Base-by-base conservation (phyloP, 2,329 filamentous ascomycete genomes). In the Mycosphaerella sp. region DNA sequence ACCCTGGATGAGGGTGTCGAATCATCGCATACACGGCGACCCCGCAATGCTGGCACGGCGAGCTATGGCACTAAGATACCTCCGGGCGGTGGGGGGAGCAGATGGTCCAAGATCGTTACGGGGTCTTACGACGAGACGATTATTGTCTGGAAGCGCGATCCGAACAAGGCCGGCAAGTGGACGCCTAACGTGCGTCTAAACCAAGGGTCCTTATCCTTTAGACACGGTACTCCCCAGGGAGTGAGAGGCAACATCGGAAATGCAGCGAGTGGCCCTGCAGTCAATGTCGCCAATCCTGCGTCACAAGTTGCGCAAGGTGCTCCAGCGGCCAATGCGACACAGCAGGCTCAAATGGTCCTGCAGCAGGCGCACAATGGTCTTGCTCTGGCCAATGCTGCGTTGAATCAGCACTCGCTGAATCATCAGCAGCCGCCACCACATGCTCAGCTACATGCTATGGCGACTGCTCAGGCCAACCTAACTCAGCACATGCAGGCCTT, bases 121-220 rank as follows among this genome's bases (percentile, higher is more conserved):
- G 93, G 93, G 2, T 95, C 90, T 0, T 98, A 98, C 63, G 93
- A 98, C 63, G 89, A 95, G 73, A 91, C 84, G 9, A 89, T 98
- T 62, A 91, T 96, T 61, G 88, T 98, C 53, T 98, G 93, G 93
- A 86, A 87, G 62, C 59, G 62, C 17, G 87, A 95, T 60, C 49
- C 54, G 11, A 87, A 95, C 60, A 59, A 62, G 60, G 84, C 93
- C 61, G 91, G 91, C 2, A 81, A 87, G 26, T 97, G 93, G 91
- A 84, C 84, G 61, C 82, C 85, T 51, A 83, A 83, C 34, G 87
- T 92, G 60, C 81, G 82, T 43, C 56, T 70, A 17, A 61, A 64
- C 17, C 68, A 69, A 57, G 65, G 68, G 23, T 47, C 51, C 9
- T n/a, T 47, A 36, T 32, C 50, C n/a, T 50, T 45, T 48, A 48